Conservation (phyloP, 257 asterid species). For the Ilex aquifolium region DNA sequence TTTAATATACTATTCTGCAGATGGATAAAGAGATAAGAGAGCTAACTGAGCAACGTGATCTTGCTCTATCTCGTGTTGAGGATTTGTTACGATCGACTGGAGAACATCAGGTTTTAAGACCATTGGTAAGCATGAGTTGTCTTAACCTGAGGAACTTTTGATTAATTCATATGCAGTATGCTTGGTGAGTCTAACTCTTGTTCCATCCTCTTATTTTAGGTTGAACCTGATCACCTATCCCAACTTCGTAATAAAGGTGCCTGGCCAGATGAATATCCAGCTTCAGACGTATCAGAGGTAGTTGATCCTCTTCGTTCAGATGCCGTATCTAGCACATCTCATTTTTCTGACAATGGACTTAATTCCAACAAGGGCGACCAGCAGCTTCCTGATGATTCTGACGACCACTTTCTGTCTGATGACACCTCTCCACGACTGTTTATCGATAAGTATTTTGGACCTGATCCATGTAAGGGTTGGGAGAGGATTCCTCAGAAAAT, state of each 20-base stretch:
- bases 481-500: conserved; percentile 56
- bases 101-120: conserved; percentile 29
- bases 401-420: conserved; percentile 62
- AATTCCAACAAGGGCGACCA: conserved; percentile 33
- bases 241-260: conserved; percentile 33
- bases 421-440: conserved; percentile 65
- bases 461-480: conserved; percentile 87
- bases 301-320: conserved; percentile 45
- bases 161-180: background rate
- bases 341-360: conserved; percentile 29
- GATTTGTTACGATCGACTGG: conserved; percentile 31
- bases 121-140: conserved; percentile 40
- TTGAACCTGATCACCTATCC: conserved; percentile 27
- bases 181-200: conserved; percentile 1
- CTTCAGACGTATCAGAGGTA: conserved; percentile 69
- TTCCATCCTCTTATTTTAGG: conserved; percentile 24
- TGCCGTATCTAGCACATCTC: conserved; percentile 36
- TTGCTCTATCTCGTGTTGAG: conserved; percentile 57
- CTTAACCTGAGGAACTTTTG: background rate
- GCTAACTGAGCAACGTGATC: conserved; percentile 52
- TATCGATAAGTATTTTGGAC: conserved; percentile 91
- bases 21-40: conserved; percentile 71
- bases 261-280: conserved; percentile 53
- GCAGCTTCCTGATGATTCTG: conserved; percentile 42
- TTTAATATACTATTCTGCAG: conserved; percentile 22